Conservation (phyloP, 148 eudicot species). For the Suaeda aralocaspica region DNA sequence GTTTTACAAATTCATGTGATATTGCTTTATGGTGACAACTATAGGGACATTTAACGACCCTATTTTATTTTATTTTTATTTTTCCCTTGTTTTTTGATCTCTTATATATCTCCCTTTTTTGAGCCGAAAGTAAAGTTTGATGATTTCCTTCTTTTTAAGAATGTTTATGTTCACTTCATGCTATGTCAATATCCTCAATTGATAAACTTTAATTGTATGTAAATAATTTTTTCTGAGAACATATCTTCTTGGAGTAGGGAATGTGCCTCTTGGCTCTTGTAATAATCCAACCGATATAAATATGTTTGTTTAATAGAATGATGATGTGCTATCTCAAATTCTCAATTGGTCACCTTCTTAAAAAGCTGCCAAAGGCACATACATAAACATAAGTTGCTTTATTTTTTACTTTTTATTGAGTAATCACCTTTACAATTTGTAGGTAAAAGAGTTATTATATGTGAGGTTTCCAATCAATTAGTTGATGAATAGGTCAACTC, state of each 20-base stretch:
- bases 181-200: background rate
- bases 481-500: too few species aligned
- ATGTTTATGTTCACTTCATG: background rate
- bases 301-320: too few species aligned
- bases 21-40: constrained; percentile 12
- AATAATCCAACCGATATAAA: too few species aligned
- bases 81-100: background rate
- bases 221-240: background rate
- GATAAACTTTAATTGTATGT: background rate
- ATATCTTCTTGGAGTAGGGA: background rate
- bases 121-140: constrained; percentile 20
- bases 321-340: too few species aligned
- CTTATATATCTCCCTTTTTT: background rate
- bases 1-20: background rate
- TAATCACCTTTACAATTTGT: too few species aligned
- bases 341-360: too few species aligned
- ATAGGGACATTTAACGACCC: background rate
- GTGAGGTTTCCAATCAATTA: too few species aligned
- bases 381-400: too few species aligned
- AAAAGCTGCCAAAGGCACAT: too few species aligned
- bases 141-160: constrained; percentile 1
- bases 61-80: background rate
- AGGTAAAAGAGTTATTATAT: too few species aligned
- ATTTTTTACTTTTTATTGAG: too few species aligned
- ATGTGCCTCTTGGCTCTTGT: too few species aligned